Conservation (phyloP, 73 alveolate genomes). For the Tetrahymena elliotti region DNA sequence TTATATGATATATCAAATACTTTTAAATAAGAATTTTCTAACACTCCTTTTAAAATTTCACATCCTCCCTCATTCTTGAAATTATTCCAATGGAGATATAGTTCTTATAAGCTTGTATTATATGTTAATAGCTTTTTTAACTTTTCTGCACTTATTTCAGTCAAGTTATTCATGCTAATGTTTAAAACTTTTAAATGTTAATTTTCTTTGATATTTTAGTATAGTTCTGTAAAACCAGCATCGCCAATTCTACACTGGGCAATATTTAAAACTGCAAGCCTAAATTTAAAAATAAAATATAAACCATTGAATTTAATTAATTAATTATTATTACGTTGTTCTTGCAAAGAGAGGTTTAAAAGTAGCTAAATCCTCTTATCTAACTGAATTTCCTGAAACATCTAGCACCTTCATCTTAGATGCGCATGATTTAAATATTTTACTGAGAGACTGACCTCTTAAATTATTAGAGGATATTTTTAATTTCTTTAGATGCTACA, state of each 20-base stretch:
- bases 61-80: background rate
- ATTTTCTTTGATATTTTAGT: background rate
- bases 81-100: background rate
- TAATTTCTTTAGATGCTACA: background rate
- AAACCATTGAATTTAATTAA: background rate
- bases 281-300: background rate
- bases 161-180: background rate
- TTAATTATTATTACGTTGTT: background rate
- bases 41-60: background rate
- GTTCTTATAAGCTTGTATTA: background rate
- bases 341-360: background rate
- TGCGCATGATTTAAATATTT: background rate
- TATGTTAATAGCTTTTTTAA: background rate
- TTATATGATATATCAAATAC: slow-evolving; percentile 39
- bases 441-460: background rate
- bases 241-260: background rate
- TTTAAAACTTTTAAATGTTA: background rate
- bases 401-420: background rate
- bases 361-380: background rate
- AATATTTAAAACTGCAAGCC: background rate
- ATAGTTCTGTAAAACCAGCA: background rate
- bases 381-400: background rate
- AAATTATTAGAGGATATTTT: background rate
- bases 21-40: background rate
- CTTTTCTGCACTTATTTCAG: background rate